Conservation (phyloP, 1,284 basidiomycete genomes). For the Porphyrellus sp. region DNA sequence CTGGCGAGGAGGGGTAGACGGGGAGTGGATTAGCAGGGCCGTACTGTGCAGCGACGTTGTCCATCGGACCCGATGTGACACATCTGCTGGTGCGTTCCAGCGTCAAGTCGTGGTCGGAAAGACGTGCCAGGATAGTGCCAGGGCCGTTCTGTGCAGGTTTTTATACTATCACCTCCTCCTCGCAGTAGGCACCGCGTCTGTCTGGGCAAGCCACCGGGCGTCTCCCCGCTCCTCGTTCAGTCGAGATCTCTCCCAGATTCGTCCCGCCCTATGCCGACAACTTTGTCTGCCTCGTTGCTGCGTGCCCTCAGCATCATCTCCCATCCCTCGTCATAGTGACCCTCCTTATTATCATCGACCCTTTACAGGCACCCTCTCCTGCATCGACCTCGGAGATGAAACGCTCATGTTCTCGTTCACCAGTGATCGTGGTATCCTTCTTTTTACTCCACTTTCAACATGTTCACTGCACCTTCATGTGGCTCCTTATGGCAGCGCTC, state of each 20-base stretch:
- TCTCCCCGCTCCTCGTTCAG: conserved; percentile 31
- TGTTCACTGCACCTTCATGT: conserved; percentile 30
- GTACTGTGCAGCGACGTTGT: conserved; percentile 37
- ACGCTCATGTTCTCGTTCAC: conserved; percentile 32
- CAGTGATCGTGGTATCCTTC: conserved; percentile 30
- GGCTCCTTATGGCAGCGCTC: conserved; percentile 16
- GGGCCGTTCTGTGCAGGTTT: conserved; percentile 29
- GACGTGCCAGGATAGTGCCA: conserved; percentile 33
- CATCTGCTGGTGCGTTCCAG: conserved; percentile 31
- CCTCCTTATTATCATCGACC: conserved; percentile 25
- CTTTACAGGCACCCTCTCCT: conserved; percentile 19
- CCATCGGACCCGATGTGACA: conserved; percentile 39
- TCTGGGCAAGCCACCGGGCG: conserved; percentile 11
- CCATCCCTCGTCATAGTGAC: conserved; percentile 26
- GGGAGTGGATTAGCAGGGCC: conserved; percentile 30
- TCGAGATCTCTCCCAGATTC: conserved; percentile 25
- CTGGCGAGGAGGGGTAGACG: conserved; percentile 35
- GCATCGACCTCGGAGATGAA: conserved; percentile 36
- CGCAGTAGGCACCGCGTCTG: conserved; percentile 15
- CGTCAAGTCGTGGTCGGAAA: conserved; percentile 30
- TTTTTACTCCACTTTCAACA: conserved; percentile 30
- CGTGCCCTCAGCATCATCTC: conserved; percentile 21
- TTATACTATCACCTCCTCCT: conserved; percentile 29
- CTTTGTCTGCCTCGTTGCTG: conserved; percentile 33
- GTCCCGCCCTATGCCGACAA: conserved; percentile 26